Evolutionary conservation across 2,329 filamentous ascomycete species (phyloP).

Genomic region (Colletotrichum tropicicola): DNA sequence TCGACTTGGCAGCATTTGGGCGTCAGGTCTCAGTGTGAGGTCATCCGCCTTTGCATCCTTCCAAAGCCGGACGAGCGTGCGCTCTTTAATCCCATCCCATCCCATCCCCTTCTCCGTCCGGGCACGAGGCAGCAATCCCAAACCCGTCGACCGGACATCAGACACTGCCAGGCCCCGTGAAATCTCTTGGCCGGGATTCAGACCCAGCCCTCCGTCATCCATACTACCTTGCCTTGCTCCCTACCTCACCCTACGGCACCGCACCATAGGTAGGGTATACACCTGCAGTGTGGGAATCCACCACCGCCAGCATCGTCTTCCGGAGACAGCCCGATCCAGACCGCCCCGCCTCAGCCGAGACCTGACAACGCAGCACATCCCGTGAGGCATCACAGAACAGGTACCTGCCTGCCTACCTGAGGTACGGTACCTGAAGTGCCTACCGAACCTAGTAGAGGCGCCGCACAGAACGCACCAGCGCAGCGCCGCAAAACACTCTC

Average conservation of each 20-base stretch:
- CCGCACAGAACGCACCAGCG: not conserved
- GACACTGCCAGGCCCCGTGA: not conserved
- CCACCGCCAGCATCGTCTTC: not conserved
- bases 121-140: not conserved
- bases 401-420: too few relatives aligned
- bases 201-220: not conserved
- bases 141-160: conserved; percentile 7
- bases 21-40: conserved; percentile 22
- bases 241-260: too few relatives aligned
- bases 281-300: not conserved
- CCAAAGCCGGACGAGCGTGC: not conserved
- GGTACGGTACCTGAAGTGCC: not conserved
- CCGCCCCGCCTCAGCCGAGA: conserved; percentile 9
- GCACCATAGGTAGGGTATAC: too few relatives aligned
- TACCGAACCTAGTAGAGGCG: not conserved
- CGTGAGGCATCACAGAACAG: too few relatives aligned
- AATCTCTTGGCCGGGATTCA: conserved; percentile 15
- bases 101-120: not conserved
- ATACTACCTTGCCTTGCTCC: not conserved
- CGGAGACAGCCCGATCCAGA: not conserved
- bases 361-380: conserved; percentile 3
- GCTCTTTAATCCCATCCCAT: not conserved
- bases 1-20: conserved; percentile 17
- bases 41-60: conserved; percentile 17
- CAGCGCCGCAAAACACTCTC: not conserved